These are phyloP conservation scores for Xylaria acuta DNA, from an alignment of 495 filamentous ascomycete species.

Conservation along the genomic window DNA sequence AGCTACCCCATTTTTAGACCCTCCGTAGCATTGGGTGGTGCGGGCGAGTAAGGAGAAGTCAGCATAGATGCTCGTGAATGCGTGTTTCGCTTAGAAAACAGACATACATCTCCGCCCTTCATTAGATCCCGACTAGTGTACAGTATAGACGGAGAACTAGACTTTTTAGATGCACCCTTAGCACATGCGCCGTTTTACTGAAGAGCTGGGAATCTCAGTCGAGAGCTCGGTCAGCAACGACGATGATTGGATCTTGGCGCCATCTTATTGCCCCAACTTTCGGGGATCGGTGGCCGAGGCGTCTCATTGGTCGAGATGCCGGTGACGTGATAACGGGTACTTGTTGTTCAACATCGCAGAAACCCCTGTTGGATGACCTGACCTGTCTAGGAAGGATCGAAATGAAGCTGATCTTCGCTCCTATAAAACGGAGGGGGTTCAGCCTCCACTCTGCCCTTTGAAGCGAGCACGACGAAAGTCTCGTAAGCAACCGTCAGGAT, in stretches of 20 bases:
- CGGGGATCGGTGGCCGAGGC: slow-evolving; percentile 1
- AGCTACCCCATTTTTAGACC: not conserved
- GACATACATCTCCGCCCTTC: not conserved
- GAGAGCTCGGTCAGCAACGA: slow-evolving; percentile 1
- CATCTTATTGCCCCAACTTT: slow-evolving; percentile 10
- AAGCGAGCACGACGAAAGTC: slow-evolving; percentile 43
- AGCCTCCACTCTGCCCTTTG: slow-evolving; percentile 26
- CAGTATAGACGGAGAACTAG: not conserved
- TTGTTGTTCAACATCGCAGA: slow-evolving; percentile 13
- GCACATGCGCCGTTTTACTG: not conserved
- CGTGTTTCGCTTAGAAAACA: not conserved
- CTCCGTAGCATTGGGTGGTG: not conserved
- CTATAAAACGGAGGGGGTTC: slow-evolving; percentile 30
- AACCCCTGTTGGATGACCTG: slow-evolving; percentile 8
- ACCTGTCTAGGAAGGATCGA: not conserved
- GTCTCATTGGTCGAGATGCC: slow-evolving; percentile 1
- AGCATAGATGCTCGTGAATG: not conserved
- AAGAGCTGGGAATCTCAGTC: not conserved
- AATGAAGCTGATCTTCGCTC: slow-evolving; percentile 6
- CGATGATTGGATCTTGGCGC: slow-evolving; percentile 21
- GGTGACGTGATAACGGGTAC: slow-evolving; percentile 24
- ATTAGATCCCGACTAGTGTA: not conserved
- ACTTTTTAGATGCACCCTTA: not conserved
- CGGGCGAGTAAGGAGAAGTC: not conserved
- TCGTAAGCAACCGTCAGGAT: slow-evolving; percentile 41